These are phyloP conservation scores for Casuarina glauca DNA, from an alignment of 306 rosid species.

Conservation along the genomic window DNA sequence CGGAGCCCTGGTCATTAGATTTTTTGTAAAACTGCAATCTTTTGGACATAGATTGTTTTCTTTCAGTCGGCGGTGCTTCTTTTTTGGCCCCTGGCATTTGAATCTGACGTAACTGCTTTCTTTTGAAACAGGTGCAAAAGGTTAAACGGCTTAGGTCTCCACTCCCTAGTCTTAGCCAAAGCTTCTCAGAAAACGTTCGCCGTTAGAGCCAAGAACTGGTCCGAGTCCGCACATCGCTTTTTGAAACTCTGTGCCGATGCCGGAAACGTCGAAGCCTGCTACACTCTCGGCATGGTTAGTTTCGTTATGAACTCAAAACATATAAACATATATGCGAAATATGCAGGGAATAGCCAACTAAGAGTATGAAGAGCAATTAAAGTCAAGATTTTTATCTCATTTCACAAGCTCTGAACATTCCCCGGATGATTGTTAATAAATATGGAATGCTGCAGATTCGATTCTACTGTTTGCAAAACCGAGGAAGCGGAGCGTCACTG, in stretches of 20 bases:
- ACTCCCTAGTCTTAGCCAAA: constrained; percentile 53
- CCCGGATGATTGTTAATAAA: background rate
- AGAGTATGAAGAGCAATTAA: background rate
- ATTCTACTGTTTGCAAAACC: constrained; percentile 73
- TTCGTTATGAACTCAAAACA: background rate
- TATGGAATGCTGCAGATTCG: constrained; percentile 63
- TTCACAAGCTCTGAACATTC: background rate
- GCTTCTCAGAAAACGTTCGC: constrained; percentile 59
- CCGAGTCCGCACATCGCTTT: constrained; percentile 72
- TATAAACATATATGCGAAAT: background rate
- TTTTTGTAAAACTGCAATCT: background rate
- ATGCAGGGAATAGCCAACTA: background rate
- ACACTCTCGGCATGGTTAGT: constrained; percentile 93
- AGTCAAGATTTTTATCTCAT: background rate
- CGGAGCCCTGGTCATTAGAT: background rate
- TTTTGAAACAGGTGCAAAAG: constrained; percentile 68
- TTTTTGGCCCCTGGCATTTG: background rate
- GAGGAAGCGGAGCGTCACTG: constrained; percentile 80
- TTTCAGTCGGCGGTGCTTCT: background rate
- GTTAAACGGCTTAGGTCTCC: constrained; percentile 55
- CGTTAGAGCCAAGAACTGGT: constrained; percentile 65
- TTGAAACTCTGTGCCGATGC: constrained; percentile 79
- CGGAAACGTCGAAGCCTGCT: constrained; percentile 88
- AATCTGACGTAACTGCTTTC: constrained; percentile 23
- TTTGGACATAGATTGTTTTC: background rate